Percentiles rank a stretch among this genome's conserved stretches.
phyloP scores from a whole-genome alignment of 2,329 filamentous ascomycete species.

The Capronia americana region DNA sequence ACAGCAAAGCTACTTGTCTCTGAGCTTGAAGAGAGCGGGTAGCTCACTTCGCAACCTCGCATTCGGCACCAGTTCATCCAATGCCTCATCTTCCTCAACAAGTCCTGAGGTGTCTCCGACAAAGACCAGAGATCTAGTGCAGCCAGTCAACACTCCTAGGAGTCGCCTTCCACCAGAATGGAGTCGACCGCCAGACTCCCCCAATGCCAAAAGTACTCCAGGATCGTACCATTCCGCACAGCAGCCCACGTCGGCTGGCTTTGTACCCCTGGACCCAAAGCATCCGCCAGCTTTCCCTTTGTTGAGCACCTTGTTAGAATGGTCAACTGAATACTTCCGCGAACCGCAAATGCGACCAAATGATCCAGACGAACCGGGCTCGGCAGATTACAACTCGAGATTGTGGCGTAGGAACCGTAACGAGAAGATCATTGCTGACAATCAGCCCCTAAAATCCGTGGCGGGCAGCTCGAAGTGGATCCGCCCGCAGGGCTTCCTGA shows the following conservation, averaged over 20 bases:
- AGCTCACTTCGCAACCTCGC: slow-evolving; percentile 69
- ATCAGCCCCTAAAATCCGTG: slow-evolving; percentile 89
- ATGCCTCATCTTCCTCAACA: slow-evolving; percentile 44
- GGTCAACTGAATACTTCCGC: slow-evolving; percentile 97
- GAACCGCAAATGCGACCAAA: slow-evolving; percentile 98
- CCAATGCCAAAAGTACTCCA: slow-evolving; percentile 69
- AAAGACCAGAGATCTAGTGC: slow-evolving; percentile 39
- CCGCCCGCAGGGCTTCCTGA: slow-evolving; percentile 79
- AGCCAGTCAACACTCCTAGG: slow-evolving; percentile 49
- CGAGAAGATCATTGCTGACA: slow-evolving; percentile 88
- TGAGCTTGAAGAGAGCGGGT: slow-evolving; percentile 66
- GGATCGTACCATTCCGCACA: slow-evolving; percentile 77
- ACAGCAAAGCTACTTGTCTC: slow-evolving; percentile 66
- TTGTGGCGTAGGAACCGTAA: slow-evolving; percentile 93
- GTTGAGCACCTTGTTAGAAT: slow-evolving; percentile 84
- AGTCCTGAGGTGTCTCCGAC: slow-evolving; percentile 40
- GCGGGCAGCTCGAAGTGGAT: slow-evolving; percentile 89
- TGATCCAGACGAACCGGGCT: slow-evolving; percentile 94
- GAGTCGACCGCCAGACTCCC: slow-evolving; percentile 74
- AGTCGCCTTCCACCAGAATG: slow-evolving; percentile 63
- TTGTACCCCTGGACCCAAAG: slow-evolving; percentile 63
- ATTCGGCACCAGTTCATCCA: slow-evolving; percentile 51
- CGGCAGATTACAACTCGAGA: slow-evolving; percentile 92
- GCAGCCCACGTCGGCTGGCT: slow-evolving; percentile 80
- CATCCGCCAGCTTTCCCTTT: slow-evolving; percentile 71